phyloP scores from a whole-genome alignment of 148 eudicot species.

The Vaccinium vitisidaea region DNA sequence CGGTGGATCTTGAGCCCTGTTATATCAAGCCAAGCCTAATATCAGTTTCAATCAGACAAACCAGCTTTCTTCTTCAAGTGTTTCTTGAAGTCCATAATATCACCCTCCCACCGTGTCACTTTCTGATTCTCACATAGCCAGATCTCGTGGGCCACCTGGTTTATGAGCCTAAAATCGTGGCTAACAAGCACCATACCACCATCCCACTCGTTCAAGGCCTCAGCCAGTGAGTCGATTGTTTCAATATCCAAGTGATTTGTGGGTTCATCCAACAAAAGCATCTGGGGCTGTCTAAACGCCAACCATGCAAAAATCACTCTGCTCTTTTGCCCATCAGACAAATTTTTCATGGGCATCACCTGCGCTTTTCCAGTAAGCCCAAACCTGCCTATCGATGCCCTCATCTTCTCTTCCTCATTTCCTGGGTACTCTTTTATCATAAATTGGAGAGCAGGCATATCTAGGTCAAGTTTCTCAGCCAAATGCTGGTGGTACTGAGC shows the following conservation, averaged over 20 bases:
- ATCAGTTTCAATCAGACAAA: constrained; percentile 21
- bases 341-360: constrained; percentile 88
- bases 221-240: constrained; percentile 84
- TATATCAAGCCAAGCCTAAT: background rate
- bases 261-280: constrained; percentile 86
- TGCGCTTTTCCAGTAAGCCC: constrained; percentile 83
- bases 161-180: constrained; percentile 85
- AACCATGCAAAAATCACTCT: constrained; percentile 87
- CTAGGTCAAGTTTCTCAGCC: constrained; percentile 87
- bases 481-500: constrained; percentile 92
- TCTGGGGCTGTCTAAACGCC: constrained; percentile 76
- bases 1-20: background rate
- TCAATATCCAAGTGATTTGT: constrained; percentile 93
- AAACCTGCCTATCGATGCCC: constrained; percentile 76
- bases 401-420: constrained; percentile 80
- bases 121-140: constrained; percentile 90
- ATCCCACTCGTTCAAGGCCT: constrained; percentile 90
- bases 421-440: constrained; percentile 88
- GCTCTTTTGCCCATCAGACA: constrained; percentile 79
- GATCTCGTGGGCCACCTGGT: constrained; percentile 92
- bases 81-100: constrained; percentile 73
- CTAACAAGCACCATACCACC: constrained; percentile 91
- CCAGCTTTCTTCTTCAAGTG: constrained; percentile 76
- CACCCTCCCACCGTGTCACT: constrained; percentile 79
- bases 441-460: constrained; percentile 60